phyloP scores from a whole-genome alignment of 805 yeast species.

The Blastobotrys robertii region DNA sequence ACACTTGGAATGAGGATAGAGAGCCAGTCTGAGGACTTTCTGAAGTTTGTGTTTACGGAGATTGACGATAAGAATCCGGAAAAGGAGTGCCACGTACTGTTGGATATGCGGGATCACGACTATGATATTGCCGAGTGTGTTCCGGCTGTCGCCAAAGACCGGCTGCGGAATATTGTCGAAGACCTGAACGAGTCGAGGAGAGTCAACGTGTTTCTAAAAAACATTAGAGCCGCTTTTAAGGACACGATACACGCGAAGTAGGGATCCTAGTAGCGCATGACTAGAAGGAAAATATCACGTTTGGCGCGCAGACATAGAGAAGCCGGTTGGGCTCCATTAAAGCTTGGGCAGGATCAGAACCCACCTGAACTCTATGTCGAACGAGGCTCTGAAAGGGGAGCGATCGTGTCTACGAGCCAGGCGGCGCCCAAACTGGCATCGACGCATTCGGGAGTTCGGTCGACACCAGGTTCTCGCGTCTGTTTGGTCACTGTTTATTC shows the following conservation, averaged over 20 bases:
- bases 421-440: too few species aligned
- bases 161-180: slow-evolving; percentile 13
- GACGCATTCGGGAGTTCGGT: too few species aligned
- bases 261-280: not conserved
- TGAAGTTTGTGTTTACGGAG: slow-evolving; percentile 41
- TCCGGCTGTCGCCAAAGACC: slow-evolving; percentile 31
- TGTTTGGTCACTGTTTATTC: slow-evolving; percentile 4
- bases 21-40: slow-evolving; percentile 37
- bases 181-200: slow-evolving; percentile 19
- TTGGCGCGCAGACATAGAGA: too few species aligned
- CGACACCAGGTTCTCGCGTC: too few species aligned
- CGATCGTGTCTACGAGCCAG: too few species aligned
- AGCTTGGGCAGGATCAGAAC: not conserved
- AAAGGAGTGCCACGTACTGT: slow-evolving; percentile 34
- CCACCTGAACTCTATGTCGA: too few species aligned
- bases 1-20: slow-evolving; percentile 47
- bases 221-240: slow-evolving; percentile 21
- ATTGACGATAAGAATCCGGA: slow-evolving; percentile 37
- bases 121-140: slow-evolving; percentile 27
- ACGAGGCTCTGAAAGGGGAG: too few species aligned
- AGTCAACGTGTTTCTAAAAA: slow-evolving; percentile 20
- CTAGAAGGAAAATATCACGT: not conserved
- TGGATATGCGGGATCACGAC: slow-evolving; percentile 37
- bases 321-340: not conserved
- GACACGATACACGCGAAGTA: not conserved